Base-by-base conservation (phyloP, 2,329 filamentous ascomycete genomes). In the Trichoderma polysporum region DNA sequence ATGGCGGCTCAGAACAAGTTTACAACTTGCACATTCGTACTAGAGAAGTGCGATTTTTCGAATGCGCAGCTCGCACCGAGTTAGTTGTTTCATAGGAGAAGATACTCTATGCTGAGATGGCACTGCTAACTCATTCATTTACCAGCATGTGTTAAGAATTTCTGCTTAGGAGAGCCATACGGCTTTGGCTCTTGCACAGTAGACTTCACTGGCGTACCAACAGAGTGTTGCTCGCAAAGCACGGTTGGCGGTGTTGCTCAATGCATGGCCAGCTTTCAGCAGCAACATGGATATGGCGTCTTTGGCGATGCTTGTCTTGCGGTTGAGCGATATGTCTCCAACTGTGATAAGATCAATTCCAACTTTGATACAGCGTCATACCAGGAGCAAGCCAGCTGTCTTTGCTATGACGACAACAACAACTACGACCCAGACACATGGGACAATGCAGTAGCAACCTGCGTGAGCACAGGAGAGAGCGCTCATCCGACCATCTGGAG, bases 131-230 rank as follows among this genome's bases (percentile, higher is more conserved):
- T 0, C 6, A 3, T 31, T 25, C 27, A 25, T 41, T 22, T 19
- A n/a, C 25, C 37, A 63, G 60, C 60, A 54, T 63, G 60, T 54
- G 60, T 63, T 33, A 45, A 63, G 35, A 54, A 53, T 13, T 64
- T 39, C 39, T 64, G 61, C 22, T 35, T 56, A 19, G 61, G 61
- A 47, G 50, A 56, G 61, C 61, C 61, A 56, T 64, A 64, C 8
- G 61, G 61, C 50, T 64, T 64, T 64, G 61, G 61, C 15, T 64
- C 61, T 19, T 63, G 60, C 60, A 54, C 60, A 35, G 35, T 25
- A 22, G 60, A 63, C 37, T 63, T 63, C 35, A 54, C 60, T 5
- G 60, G 60, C 35, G 27, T 63, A 31, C 60, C 60, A 25, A 35
- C 60, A 25, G 49, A 45, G 5, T 63, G 60, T 17, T 63, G 60